Conservation (phyloP, 331 rosid genomes). For the Pyracantha coccinea region DNA sequence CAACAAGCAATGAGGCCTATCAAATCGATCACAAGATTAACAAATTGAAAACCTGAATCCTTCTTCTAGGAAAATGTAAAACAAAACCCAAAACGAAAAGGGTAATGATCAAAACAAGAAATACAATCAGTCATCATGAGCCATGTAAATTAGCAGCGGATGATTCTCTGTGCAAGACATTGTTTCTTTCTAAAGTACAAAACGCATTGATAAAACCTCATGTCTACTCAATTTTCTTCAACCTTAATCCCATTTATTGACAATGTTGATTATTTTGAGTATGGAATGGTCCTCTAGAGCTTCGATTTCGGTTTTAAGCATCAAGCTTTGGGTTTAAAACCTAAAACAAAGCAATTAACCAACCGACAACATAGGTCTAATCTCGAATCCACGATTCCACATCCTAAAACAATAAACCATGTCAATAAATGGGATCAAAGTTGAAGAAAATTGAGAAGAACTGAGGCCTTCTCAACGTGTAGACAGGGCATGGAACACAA, state of each 20-base stretch:
- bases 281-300: background rate
- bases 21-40: background rate
- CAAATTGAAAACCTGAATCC: background rate
- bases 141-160: background rate
- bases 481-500: background rate
- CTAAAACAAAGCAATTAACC: background rate
- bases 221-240: too few species aligned
- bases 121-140: background rate
- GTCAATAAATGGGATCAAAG: background rate
- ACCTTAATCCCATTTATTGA: background rate
- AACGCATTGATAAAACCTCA: too few species aligned
- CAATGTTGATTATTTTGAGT: background rate
- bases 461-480: background rate
- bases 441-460: background rate
- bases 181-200: too few species aligned
- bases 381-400: background rate
- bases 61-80: background rate
- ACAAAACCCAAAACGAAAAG: background rate
- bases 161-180: background rate
- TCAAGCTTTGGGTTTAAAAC: background rate
- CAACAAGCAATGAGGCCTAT: background rate
- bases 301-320: background rate
- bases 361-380: background rate
- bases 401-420: background rate
- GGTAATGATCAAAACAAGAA: background rate